A percentile compares a stretch with the other conserved stretches of the same genome.
These are phyloP conservation scores for Leptosphaerulina australis DNA, from an alignment of 2,329 filamentous ascomycete genomes.

Conservation along the genomic window DNA sequence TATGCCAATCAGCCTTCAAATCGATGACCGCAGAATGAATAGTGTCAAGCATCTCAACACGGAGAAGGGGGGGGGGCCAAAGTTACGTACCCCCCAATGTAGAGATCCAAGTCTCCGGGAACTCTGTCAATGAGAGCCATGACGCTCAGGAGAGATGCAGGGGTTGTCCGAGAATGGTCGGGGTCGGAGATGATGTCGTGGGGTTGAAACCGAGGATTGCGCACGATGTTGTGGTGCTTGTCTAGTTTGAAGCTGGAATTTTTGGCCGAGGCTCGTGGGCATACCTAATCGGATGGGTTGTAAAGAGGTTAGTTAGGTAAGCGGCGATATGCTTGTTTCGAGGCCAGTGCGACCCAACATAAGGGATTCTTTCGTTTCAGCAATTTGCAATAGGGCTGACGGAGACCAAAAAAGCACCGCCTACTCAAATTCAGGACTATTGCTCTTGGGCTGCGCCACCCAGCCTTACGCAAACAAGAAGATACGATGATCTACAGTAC, in stretches of 20 bases:
- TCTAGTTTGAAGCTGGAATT: constrained; percentile 24
- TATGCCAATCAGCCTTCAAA: constrained; percentile 33
- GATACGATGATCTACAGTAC: constrained; percentile 7
- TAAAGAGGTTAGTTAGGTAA: constrained; percentile 20
- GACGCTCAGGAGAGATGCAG: constrained; percentile 19
- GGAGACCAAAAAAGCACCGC: constrained; percentile 4
- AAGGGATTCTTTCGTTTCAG: constrained; percentile 1
- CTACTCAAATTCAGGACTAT: constrained; percentile 4
- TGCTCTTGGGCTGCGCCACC: constrained; percentile 5
- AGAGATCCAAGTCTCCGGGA: constrained; percentile 72
- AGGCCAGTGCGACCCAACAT: constrained; percentile 14
- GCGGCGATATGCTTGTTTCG: constrained; percentile 19
- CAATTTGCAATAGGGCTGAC: constrained; percentile 17
- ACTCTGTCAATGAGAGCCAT: constrained; percentile 71
- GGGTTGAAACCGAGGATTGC: constrained; percentile 19
- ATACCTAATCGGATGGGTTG: constrained; percentile 11
- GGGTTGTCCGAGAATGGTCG: constrained; percentile 22
- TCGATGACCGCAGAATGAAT: constrained; percentile 16
- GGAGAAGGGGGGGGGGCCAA: constrained; percentile 18
- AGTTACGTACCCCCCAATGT: constrained; percentile 74
- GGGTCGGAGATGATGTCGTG: constrained; percentile 30
- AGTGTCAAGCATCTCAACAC: constrained; percentile 26
- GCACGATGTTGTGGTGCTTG: constrained; percentile 24
- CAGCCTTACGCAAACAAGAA: constrained; percentile 11
- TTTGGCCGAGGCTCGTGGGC: constrained; percentile 33